phyloP scores from a whole-genome alignment of 1,284 basidiomycete species.

The Heliocybe sulcata region DNA sequence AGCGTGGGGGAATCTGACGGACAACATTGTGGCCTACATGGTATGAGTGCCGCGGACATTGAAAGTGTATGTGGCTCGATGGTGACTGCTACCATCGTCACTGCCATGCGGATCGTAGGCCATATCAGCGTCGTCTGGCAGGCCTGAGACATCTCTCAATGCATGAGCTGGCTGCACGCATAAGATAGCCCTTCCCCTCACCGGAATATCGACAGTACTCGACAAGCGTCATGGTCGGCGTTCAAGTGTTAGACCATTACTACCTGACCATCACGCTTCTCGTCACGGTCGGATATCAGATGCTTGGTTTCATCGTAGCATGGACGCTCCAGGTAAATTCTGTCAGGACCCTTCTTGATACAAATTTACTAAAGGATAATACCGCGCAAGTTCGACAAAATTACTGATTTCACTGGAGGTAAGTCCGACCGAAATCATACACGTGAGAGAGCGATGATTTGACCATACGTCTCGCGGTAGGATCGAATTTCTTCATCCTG shows the following conservation, averaged over 20 bases:
- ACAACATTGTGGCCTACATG: not conserved
- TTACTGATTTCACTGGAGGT: slow-evolving; percentile 64
- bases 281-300: slow-evolving; percentile 61
- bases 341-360: not conserved
- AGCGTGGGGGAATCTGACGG: not conserved
- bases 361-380: not conserved
- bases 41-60: not conserved
- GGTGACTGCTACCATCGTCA: not conserved
- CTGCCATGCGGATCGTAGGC: not conserved
- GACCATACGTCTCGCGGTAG: slow-evolving; percentile 19
- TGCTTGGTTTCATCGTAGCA: slow-evolving; percentile 60
- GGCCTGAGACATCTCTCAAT: no score
- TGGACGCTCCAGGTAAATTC: slow-evolving; percentile 46
- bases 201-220: slow-evolving; percentile 18
- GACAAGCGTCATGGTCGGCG: slow-evolving; percentile 6
- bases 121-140: no score
- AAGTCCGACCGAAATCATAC: slow-evolving; percentile 10
- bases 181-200: no score
- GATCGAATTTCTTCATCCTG: slow-evolving; percentile 63
- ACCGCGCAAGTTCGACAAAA: slow-evolving; percentile 56
- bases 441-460: no score
- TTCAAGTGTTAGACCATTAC: slow-evolving; percentile 53
- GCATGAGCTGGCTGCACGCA: no score
- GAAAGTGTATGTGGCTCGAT: not conserved
- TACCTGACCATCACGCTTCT: slow-evolving; percentile 64